phyloP scores from a whole-genome alignment of 805 yeast genomes.

The Myxozyma sirexii region DNA sequence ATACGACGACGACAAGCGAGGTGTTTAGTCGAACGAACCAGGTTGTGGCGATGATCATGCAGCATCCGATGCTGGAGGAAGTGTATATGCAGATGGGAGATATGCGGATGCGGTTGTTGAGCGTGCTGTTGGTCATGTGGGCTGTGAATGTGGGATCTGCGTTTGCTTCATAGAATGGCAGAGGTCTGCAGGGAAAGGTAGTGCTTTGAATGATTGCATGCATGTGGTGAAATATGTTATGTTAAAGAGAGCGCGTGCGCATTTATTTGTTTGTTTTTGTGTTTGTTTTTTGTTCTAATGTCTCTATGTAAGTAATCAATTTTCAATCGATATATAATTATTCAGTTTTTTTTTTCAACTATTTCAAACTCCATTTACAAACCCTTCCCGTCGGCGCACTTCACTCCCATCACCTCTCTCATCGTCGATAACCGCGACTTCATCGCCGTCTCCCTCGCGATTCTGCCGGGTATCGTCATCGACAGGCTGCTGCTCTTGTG shows the following conservation, averaged over 20 bases:
- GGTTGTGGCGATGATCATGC: background rate
- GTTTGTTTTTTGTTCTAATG: too few relatives aligned
- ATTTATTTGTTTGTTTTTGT: too few relatives aligned
- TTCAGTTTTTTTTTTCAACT: too few relatives aligned
- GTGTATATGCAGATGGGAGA: constrained; percentile 20
- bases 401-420: background rate
- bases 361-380: too few relatives aligned
- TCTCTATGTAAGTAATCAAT: too few relatives aligned
- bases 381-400: too few relatives aligned
- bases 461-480: background rate
- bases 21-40: background rate
- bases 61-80: constrained; percentile 14
- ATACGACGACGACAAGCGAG: background rate
- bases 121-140: constrained; percentile 27
- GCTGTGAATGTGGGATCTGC: constrained; percentile 23
- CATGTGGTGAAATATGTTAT: background rate
- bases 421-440: too few relatives aligned
- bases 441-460: background rate
- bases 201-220: background rate
- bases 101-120: constrained; percentile 19
- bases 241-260: too few relatives aligned
- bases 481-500: background rate
- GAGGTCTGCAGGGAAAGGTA: background rate
- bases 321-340: too few relatives aligned
- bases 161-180: background rate